Evolutionary conservation across 257 asterid species (phyloP).

Genomic region (Coffea eugenioides): DNA sequence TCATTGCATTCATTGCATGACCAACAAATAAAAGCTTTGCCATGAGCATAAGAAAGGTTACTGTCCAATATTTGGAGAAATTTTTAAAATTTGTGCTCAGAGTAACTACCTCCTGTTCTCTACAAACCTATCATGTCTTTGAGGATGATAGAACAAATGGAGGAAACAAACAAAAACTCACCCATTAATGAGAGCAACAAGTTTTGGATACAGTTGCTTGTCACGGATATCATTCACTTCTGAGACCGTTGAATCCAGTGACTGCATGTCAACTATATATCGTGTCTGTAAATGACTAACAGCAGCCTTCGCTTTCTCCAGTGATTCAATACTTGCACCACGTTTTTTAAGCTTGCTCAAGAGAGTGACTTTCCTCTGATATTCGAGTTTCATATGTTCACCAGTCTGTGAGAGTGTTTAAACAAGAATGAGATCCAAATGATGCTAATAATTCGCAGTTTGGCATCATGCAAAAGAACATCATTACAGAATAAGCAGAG

Average conservation of each 20-base stretch:
- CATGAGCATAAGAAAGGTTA: background rate
- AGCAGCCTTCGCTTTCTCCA: slow-evolving; percentile 91
- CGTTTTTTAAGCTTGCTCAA: slow-evolving; percentile 83
- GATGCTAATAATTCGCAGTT: background rate
- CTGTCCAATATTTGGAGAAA: background rate
- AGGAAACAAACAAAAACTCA: slow-evolving; percentile 38
- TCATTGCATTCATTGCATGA: background rate
- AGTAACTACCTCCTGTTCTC: background rate
- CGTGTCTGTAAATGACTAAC: slow-evolving; percentile 98
- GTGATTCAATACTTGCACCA: slow-evolving; percentile 60
- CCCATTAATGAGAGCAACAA: slow-evolving; percentile 83
- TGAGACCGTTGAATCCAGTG: slow-evolving; percentile 97
- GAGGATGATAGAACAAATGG: background rate
- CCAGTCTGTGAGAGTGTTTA: slow-evolving; percentile 57
- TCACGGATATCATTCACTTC: slow-evolving; percentile 90
- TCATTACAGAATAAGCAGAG: slow-evolving; percentile 8
- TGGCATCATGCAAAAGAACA: background rate
- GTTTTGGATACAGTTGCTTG: slow-evolving; percentile 83
- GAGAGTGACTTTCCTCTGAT: slow-evolving; percentile 72
- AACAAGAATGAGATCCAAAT: background rate
- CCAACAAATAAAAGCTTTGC: background rate
- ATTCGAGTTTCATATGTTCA: slow-evolving; percentile 89
- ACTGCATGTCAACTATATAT: slow-evolving; percentile 98
- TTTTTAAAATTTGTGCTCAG: background rate
- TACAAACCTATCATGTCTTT: background rate